A percentile compares a stretch with the other conserved stretches of the same genome.
Conservation (phyloP, 176 grass and related monocot genomes). For the Miscanthus lutarioriparius region DNA sequence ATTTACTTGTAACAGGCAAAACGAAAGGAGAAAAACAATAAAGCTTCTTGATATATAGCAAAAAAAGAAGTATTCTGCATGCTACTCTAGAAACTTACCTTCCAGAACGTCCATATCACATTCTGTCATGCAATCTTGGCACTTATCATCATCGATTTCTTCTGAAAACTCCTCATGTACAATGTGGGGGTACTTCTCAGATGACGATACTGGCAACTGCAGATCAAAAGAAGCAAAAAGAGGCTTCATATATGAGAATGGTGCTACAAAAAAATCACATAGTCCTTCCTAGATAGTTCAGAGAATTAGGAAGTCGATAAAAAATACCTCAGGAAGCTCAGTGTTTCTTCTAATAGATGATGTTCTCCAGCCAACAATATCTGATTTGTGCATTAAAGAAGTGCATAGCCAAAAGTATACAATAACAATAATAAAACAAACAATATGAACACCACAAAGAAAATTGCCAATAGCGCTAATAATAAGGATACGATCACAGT, state of each 20-base stretch:
- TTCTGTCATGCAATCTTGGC: constrained; percentile 34
- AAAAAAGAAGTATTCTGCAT: background rate
- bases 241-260: background rate
- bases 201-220: constrained; percentile 61
- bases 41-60: background rate
- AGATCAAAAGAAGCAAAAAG: constrained; percentile 34
- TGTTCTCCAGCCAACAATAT: constrained; percentile 98
- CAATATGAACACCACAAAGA: background rate
- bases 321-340: constrained; percentile 74
- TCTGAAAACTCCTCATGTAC: constrained; percentile 72
- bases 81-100: constrained; percentile 49
- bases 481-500: constrained; percentile 86
- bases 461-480: background rate
- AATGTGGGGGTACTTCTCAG: constrained; percentile 84
- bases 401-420: background rate
- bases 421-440: constrained; percentile 4
- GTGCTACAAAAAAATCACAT: background rate
- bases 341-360: constrained; percentile 90
- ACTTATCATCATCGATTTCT: constrained; percentile 48
- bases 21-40: background rate
- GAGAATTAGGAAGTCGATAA: constrained; percentile 10
- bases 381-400: constrained; percentile 62
- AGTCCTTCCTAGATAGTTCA: background rate
- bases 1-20: background rate
- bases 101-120: constrained; percentile 66